Evolutionary conservation across 495 filamentous ascomycete genomes (phyloP), one percentile per base, ranked within the genome.

Genomic region (Neurospora sp.): DNA sequence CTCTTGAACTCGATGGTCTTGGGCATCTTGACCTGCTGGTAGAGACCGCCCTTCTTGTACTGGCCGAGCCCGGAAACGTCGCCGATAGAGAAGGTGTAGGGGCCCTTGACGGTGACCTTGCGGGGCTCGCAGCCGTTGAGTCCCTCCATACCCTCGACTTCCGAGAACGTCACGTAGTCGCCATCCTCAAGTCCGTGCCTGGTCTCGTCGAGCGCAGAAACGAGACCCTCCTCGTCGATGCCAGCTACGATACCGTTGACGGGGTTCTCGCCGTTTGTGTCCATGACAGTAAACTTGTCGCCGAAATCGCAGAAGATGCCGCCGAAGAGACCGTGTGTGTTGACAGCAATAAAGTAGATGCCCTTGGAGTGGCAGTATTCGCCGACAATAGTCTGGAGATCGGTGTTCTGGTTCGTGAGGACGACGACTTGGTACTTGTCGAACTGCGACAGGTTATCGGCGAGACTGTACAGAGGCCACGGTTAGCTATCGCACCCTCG

Each of bases 221-320:
- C 96, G 74, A 98, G 79, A 36, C 96, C 96, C 39, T 93, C 91
- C 62, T 93, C 88, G 76, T 94, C 90, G 76, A 99, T 96, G 43
- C 86, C 91, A 10, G 96, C 95, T 39, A 99, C 88, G 73, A 99
- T 98, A 24, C 96, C 96, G 78, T 82, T 91, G n/a, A 91, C 84
- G 36, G 92, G 90, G 70, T 91, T 92, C 82, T 99, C 96, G 73
- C 96, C 96, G 13, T 92, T 98, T 13, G 94, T 84, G 80, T 99
- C 96, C 71, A 93, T 90, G 43, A 94, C 87, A 10, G 92, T 91
- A 81, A 98, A 98, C 70, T 96, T 91, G 80, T 96, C 90, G 74
- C 96, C 96, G 79, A 98, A 98, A 79, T 99, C 96, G 78, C 95
- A 97, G 85, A 98, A 99, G 73, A 99, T 92, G 73, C 90, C 90